These are phyloP conservation scores for Proliferodiscus dingleyae DNA, from an alignment of 2,329 filamentous ascomycete species.

Conservation along the genomic window DNA sequence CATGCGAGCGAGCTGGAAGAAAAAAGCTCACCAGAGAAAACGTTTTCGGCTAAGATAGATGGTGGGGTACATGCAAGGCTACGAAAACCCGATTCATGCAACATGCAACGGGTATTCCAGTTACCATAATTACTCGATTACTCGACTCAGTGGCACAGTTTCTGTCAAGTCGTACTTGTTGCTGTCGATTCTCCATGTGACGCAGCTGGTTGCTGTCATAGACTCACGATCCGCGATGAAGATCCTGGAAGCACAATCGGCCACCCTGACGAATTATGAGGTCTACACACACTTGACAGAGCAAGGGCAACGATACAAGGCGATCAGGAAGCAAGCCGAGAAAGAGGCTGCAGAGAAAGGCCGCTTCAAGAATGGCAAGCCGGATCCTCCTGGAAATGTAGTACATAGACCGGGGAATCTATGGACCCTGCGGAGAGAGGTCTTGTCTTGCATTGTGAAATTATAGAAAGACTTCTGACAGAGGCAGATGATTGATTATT, in stretches of 20 bases:
- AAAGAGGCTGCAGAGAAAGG: not conserved
- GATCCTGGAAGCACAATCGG: conserved; percentile 66
- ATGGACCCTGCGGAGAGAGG: conserved; percentile 58
- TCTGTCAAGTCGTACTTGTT: no score
- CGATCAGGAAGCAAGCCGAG: conserved; percentile 34
- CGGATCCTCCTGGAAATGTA: conserved; percentile 14
- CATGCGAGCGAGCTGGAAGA: not conserved
- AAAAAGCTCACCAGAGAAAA: not conserved
- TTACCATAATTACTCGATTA: no score
- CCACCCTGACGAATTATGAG: conserved; percentile 68
- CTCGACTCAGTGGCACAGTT: no score
- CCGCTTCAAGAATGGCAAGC: conserved; percentile 1
- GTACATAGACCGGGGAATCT: conserved; percentile 49
- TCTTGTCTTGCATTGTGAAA: conserved; percentile 13
- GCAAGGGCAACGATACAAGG: conserved; percentile 44
- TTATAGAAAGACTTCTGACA: conserved; percentile 4
- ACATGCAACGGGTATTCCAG: conserved; percentile 1
- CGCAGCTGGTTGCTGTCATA: not conserved
- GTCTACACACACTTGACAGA: conserved; percentile 62
- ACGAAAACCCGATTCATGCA: not conserved
- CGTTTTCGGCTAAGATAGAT: not conserved
- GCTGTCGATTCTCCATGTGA: no score
- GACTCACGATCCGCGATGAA: conserved; percentile 43
- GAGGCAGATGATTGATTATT: conserved; percentile 54
- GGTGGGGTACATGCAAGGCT: not conserved